A percentile compares a stretch with the other conserved stretches of the same genome.
These are phyloP conservation scores for Exophiala sideris DNA, from an alignment of 2,329 filamentous ascomycete species.

Conservation along the genomic window DNA sequence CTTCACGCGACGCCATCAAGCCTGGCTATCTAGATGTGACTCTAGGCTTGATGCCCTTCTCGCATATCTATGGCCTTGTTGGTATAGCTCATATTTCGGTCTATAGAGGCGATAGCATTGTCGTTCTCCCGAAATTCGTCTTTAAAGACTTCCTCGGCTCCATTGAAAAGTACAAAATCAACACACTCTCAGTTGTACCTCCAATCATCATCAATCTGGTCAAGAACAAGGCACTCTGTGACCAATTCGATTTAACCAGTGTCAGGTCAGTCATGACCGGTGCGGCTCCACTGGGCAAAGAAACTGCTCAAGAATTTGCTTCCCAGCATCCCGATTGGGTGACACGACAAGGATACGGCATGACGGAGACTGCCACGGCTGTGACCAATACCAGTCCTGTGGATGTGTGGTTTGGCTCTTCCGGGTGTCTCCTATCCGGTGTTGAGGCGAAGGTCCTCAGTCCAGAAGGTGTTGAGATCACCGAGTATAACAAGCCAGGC, in stretches of 20 bases:
- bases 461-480: conserved; percentile 66
- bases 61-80: conserved; percentile 76
- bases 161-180: conserved; percentile 68
- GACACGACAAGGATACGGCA: conserved; percentile 69
- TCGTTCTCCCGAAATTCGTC: conserved; percentile 74
- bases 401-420: conserved; percentile 68
- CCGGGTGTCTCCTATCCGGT: conserved; percentile 65
- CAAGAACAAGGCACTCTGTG: conserved; percentile 58
- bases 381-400: conserved; percentile 54
- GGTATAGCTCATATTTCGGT: conserved; percentile 63
- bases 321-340: conserved; percentile 60
- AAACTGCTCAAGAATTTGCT: conserved; percentile 65
- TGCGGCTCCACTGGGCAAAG: conserved; percentile 71
- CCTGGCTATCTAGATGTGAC: conserved; percentile 39
- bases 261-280: conserved; percentile 66
- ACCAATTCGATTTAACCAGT: conserved; percentile 68
- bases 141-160: conserved; percentile 60
- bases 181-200: conserved; percentile 66
- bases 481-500: conserved; percentile 67
- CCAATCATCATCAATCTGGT: conserved; percentile 76
- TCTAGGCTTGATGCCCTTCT: conserved; percentile 72
- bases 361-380: conserved; percentile 74
- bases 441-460: conserved; percentile 64
- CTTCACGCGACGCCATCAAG: conserved; percentile 38
- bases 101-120: conserved; percentile 68